Percentiles rank a stretch among this genome's conserved stretches.
Evolutionary conservation across 108 stramenopile genomes (phyloP).

Genomic region (Cyclotella cryptica): DNA sequence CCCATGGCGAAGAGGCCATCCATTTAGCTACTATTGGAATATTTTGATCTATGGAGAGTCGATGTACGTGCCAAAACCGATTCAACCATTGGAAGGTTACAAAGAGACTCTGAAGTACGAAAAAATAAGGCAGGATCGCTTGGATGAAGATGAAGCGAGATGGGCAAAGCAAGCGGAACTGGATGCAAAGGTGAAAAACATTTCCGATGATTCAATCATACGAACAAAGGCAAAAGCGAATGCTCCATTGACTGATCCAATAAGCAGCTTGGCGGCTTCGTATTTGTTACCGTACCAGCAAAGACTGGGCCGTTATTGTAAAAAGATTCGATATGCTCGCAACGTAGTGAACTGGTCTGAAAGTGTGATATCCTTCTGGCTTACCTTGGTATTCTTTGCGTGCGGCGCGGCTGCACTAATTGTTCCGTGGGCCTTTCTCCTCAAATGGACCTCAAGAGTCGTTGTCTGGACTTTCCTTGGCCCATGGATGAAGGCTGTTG

Average conservation of each 20-base stretch:
- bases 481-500: slow-evolving; percentile 75
- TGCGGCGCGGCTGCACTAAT: slow-evolving; percentile 59
- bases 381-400: slow-evolving; percentile 58
- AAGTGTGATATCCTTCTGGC: slow-evolving; percentile 66
- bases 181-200: slow-evolving; percentile 53
- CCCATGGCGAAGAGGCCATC: slow-evolving; percentile 73
- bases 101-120: slow-evolving; percentile 53
- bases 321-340: slow-evolving; percentile 32
- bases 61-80: slow-evolving; percentile 18
- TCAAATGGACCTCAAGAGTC: slow-evolving; percentile 63
- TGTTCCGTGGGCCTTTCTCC: slow-evolving; percentile 71
- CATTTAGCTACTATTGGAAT: slow-evolving; percentile 64
- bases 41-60: slow-evolving; percentile 46
- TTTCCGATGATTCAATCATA: slow-evolving; percentile 43
- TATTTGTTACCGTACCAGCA: slow-evolving; percentile 35
- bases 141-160: slow-evolving; percentile 44
- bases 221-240: slow-evolving; percentile 40
- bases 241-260: slow-evolving; percentile 57
- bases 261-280: slow-evolving; percentile 35
- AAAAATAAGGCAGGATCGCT: slow-evolving; percentile 47
- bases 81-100: slow-evolving; percentile 38
- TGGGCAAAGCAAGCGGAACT: slow-evolving; percentile 55
- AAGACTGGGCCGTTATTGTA: slow-evolving; percentile 35
- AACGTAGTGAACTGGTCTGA: slow-evolving; percentile 75
- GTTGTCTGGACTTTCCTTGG: slow-evolving; percentile 74